Base-by-base conservation (phyloP, 768 basidiomycete species). In the Mrakia gelida region DNA sequence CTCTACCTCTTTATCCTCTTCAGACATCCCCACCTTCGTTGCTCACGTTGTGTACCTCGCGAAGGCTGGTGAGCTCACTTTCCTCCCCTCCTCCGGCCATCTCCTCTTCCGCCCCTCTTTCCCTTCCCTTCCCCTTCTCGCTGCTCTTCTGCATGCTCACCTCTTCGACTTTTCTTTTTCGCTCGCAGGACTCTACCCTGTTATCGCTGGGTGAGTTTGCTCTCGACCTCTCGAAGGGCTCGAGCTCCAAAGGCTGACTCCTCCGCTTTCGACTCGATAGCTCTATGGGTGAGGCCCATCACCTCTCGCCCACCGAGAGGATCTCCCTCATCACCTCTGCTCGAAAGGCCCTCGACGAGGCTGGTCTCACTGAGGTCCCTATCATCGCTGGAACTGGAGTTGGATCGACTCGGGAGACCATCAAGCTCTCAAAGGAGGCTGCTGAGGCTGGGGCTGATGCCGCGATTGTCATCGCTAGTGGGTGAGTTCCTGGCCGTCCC, bases 241-340 rank as follows among this genome's bases (percentile, higher is more conserved):
- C 5, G 9, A 11, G 15, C 28, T 9, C 21, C n/a, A 1, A 16
- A 30, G 0, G n/a, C 71, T 59, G 45, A 26, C 59, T 18, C 34
- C 6, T 26, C 56, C 21, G n/a, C 11, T 56, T 11, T 56, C 16
- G 8, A 18, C 52, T 7, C 52, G 21, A 56, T 45, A 71, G 93
- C 26, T 91, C 92, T 7, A 92, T 92, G 92, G 91, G 94, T 80
- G 94, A 95, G 79, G 93, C 92, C 28, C 88, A 89, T 79, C 93
- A 95, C 82, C 84, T 90, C 67, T 85, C 91, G 61, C 90, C 88
- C 81, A 82, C 86, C 3, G 94, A 95, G 82, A 89, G 94, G 59
- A 85, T 87, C 65, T 85, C 81, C 15, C 85, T 94, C 80, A 89
- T 94, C 83, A 88, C 86, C 75, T 86, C 89, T 3, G 90, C 91